Conservation (phyloP, 192 early-diverging fungal species). For the Cladochytrium replicatum region DNA sequence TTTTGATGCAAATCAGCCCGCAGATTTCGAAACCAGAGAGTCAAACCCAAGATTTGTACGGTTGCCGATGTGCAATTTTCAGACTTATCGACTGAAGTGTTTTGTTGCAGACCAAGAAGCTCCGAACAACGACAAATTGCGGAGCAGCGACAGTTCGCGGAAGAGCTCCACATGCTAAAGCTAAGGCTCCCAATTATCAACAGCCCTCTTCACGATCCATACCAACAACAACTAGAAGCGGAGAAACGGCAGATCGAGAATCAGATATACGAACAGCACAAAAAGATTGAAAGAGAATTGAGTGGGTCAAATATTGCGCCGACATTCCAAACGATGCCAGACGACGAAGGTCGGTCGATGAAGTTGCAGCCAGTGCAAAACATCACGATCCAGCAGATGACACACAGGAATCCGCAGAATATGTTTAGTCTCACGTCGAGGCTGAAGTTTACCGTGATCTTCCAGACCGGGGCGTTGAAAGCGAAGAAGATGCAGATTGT, state of each 20-base stretch:
- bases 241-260: constrained; percentile 10
- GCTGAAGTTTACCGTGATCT: too few relatives aligned
- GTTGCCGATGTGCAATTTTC: neutral
- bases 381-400: neutral
- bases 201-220: neutral
- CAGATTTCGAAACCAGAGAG: constrained; percentile 1
- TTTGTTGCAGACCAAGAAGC: neutral
- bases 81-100: neutral
- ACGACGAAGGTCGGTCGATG: too few relatives aligned
- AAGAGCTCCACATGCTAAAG: neutral
- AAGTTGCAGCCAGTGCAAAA: neutral
- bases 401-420: neutral
- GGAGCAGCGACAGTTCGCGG: constrained; percentile 1
- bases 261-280: constrained; percentile 2
- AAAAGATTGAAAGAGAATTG: constrained; percentile 2
- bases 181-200: neutral
- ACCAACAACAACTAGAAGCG: constrained; percentile 13
- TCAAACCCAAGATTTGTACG: neutral
- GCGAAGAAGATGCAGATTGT: constrained; percentile 27
- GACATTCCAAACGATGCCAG: too few relatives aligned
- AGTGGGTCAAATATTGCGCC: neutral
- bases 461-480: too few relatives aligned
- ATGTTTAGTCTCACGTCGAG: constrained; percentile 1
- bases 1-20: neutral
- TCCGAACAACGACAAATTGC: neutral